Conservation (phyloP, 768 basidiomycete genomes). For the Exidia glandulosa region DNA sequence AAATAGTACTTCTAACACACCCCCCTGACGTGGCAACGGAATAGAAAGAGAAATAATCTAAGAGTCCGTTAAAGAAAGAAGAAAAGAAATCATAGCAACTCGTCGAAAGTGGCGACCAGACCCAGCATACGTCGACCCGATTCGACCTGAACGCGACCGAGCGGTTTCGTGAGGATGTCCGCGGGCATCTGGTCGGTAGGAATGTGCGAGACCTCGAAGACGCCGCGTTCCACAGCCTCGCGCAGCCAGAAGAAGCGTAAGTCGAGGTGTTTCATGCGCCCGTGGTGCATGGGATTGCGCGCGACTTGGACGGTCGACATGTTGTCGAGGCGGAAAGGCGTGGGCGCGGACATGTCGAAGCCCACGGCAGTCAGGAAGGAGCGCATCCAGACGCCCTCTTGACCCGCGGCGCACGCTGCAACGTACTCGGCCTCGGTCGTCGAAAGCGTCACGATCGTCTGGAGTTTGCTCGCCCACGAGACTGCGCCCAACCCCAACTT, state of each 20-base stretch:
- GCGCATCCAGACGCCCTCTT: background rate
- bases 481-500: conserved; percentile 12
- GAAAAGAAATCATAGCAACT: no score
- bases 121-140: background rate
- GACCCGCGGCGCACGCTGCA: no score
- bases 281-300: background rate
- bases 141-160: background rate
- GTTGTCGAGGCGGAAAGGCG: background rate
- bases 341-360: background rate
- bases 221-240: background rate
- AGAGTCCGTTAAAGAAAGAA: no score
- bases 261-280: background rate
- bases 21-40: no score
- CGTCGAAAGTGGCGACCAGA: no score
- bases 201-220: background rate
- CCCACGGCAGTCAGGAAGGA: background rate
- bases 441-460: conserved; percentile 15
- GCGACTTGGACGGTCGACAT: background rate
- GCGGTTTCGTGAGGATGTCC: background rate
- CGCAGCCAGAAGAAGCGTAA: background rate
- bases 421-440: no score
- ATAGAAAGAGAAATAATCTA: no score
- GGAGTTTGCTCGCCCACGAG: conserved; percentile 14
- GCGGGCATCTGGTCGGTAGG: no score
- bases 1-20: no score